Base-by-base conservation (phyloP, 805 yeast species). In the Metschnikowia gruessii region DNA sequence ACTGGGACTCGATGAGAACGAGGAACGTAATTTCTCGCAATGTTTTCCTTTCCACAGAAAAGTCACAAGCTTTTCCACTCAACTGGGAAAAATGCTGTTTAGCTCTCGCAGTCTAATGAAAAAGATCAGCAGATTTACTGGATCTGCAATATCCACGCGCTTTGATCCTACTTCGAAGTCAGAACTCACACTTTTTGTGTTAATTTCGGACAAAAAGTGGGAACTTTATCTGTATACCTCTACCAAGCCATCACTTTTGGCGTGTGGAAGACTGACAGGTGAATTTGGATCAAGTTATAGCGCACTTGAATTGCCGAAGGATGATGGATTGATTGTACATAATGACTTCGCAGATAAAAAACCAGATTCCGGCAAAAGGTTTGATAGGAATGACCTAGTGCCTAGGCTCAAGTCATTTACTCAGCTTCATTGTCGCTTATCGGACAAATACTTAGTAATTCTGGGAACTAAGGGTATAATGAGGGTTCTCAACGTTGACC, bases 41-140 rank as follows among this genome's bases (percentile, higher is more conserved):
- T 87, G 92, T 56, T 90, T 88, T 65, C 97, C 97, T 0, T 79
- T 82, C 45, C 87, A 85, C 60, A 74, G 96, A 49, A 83, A 63
- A 68, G 80, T 42, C 69, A 75, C 66, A 51, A 76, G 54, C 68
- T 77, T 59, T 71, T 81, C 53, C 68, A 81, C 64, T 63, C 89
- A 43, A 74, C 86, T 49, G 73, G 81, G 37, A 74, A 69, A 63
- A 48, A 53, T 64, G 34, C 51, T 55, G 43, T 49, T 63, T 44
- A 47, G 59, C n/a, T 51, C 59, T 11, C 45, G 59, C 8, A 55
- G 45, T 10, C 38, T 64, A 38, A 51, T 62, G 19, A 69, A 60
- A 44, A 68, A 64, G 48, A 46, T 51, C 10, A 33, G 61, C 5
- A 52, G 67, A 17, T 68, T 64, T 45, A 58, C 59, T 0, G 60